Evolutionary conservation across 352 stramenopile genomes (phyloP), one percentile per base, ranked within the genome.

Genomic region (Phytophthora gonapodyides): DNA sequence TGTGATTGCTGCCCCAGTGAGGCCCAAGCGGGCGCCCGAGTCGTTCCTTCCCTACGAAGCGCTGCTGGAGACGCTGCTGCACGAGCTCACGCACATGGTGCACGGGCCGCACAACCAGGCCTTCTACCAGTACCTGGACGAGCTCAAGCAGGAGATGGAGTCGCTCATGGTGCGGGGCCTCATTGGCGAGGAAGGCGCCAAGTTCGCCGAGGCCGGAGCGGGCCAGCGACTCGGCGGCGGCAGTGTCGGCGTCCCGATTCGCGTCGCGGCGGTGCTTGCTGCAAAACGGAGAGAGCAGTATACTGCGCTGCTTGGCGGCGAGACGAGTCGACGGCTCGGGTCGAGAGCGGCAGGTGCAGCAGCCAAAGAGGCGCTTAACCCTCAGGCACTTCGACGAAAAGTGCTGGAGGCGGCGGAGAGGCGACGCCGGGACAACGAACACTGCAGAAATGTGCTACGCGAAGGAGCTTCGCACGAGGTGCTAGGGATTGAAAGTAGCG

Each of bases 21-120:
- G 64, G 27, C 64, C 45, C 2, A 36, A 64, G 13, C 24, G 35
- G n/a, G 37, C 16, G 2, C 50, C 58, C 27, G 40, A 56, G 30
- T 82, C 81, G 6, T 64, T 80, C 19, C 69, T 71, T 7, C 71
- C 82, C 7, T 89, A 85, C 21, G 76, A 91, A 37, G 76, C 75
- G 9, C 54, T 91, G 43, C 65, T 91, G 9, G 78, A 82, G 64
- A 89, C 82, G n/a, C 75, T 89, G 67, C 66, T 91, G 61, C 82
- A 89, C 42, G 82, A 91, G 47, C 78, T 91, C 41, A 84, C 80
- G 7, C 82, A 91, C 63, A 88, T 88, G 78, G 73, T 75, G 11
- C 73, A 89, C 34, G 80, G 82, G 10, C 80, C 80, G 0, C 82
- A 91, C 61, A 86, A 91, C 47, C 64, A 81, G 19, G 76, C 64